Evolutionary conservation across 2,329 filamentous ascomycete species (phyloP).

Genomic region (Plectosphaerella cucumerina): DNA sequence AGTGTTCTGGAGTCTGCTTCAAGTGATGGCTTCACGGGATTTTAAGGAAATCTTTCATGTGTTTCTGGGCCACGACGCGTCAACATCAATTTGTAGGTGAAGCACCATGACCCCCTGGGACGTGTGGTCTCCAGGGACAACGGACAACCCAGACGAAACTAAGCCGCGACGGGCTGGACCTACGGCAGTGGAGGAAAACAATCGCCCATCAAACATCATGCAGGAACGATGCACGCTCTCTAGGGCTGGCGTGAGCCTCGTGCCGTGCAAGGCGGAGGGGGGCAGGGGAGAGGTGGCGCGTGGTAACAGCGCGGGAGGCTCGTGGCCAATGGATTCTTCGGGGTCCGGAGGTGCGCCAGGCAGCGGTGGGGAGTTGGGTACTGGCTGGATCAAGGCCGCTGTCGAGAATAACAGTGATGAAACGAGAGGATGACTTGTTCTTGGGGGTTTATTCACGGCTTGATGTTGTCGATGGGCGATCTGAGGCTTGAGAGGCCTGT

Average conservation of each 20-base stretch:
- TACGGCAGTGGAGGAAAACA: neutral
- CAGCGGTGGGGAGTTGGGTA: neutral
- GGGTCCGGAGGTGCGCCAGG: neutral
- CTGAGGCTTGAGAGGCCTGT: too few relatives aligned
- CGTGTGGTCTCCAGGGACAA: neutral
- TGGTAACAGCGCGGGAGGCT: constrained; percentile 1
- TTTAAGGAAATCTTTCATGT: neutral
- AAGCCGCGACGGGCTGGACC: neutral
- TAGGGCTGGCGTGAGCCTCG: neutral
- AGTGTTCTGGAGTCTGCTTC: neutral
- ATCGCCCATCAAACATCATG: neutral
- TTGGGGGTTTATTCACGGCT: neutral
- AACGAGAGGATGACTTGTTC: neutral
- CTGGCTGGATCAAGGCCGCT: neutral
- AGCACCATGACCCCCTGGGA: neutral
- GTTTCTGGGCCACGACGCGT: neutral
- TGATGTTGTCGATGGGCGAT: neutral
- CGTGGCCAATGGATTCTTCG: constrained; percentile 1
- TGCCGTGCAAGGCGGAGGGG: neutral
- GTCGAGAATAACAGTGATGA: neutral
- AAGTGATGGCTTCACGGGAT: neutral
- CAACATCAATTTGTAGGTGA: neutral
- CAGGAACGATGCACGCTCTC: neutral
- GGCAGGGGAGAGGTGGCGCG: neutral
- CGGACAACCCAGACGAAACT: neutral